These are phyloP conservation scores for Rhodotorula taiwanensis DNA, from an alignment of 768 basidiomycete genomes.

Conservation along the genomic window DNA sequence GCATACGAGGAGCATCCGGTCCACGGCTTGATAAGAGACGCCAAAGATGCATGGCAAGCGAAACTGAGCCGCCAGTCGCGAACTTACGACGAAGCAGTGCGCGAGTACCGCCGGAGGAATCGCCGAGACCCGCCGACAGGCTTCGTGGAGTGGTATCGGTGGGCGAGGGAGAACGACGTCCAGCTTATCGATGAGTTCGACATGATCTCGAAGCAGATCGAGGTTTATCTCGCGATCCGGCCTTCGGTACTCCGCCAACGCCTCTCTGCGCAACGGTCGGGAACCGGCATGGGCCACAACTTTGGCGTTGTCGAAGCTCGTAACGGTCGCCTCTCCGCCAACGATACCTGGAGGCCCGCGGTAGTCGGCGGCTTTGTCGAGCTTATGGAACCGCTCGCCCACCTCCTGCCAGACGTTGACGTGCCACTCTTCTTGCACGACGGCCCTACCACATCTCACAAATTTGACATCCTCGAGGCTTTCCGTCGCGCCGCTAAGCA, in stretches of 20 bases:
- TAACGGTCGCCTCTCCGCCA: slow-evolving; percentile 1
- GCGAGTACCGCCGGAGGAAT: slow-evolving; percentile 73
- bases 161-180: slow-evolving; percentile 58
- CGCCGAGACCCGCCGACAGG: slow-evolving; percentile 71
- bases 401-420: slow-evolving; percentile 35
- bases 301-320: slow-evolving; percentile 17
- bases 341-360: slow-evolving; percentile 1
- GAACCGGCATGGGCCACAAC: slow-evolving; percentile 6
- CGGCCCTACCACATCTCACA: not conserved
- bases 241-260: slow-evolving; percentile 23
- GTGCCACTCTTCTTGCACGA: slow-evolving; percentile 28
- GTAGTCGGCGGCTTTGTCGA: slow-evolving; percentile 15
- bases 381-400: slow-evolving; percentile 24
- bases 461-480: not conserved
- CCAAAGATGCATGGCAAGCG: slow-evolving; percentile 47
- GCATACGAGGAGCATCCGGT: slow-evolving; percentile 47
- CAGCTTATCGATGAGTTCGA: slow-evolving; percentile 83
- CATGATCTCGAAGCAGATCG: slow-evolving; percentile 49
- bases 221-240: slow-evolving; percentile 49
- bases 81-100: slow-evolving; percentile 67
- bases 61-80: slow-evolving; percentile 68
- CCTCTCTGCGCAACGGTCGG: slow-evolving; percentile 10
- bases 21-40: slow-evolving; percentile 47
- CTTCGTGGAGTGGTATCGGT: slow-evolving; percentile 71
- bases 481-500: not conserved